Conservation (phyloP, 2,329 filamentous ascomycete genomes). For the Fusarium bulbicola region DNA sequence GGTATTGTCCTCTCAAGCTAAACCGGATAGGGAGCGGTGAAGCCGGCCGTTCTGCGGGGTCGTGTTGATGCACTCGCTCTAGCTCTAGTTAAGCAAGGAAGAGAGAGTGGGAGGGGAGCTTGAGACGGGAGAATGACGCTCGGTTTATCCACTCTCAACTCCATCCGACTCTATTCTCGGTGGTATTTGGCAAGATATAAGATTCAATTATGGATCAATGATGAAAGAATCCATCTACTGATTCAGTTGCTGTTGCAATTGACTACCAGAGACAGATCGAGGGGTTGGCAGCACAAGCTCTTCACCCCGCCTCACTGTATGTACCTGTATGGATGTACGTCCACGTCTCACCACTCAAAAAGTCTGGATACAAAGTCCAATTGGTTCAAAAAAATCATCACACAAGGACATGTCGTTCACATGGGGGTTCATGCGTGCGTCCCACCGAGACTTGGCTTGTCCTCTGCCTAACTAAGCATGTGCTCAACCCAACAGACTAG, state of each 20-base stretch:
- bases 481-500: slow-evolving; percentile 8
- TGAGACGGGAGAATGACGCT: slow-evolving; percentile 32
- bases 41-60: slow-evolving; percentile 33
- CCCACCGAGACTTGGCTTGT: slow-evolving; percentile 2
- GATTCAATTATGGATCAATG: slow-evolving; percentile 17
- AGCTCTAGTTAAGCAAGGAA: slow-evolving; percentile 6
- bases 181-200: slow-evolving; percentile 22
- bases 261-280: neutral
- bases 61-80: too few relatives aligned
- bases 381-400: neutral
- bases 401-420: neutral
- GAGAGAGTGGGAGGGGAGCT: neutral
- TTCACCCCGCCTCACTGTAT: slow-evolving; percentile 1
- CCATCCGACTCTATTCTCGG: slow-evolving; percentile 24
- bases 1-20: neutral
- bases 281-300: neutral
- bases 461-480: neutral
- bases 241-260: neutral
- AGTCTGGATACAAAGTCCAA: neutral
- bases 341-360: neutral
- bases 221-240: slow-evolving; percentile 1
- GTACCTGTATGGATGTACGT: neutral
- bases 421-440: slow-evolving; percentile 26
- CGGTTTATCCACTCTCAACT: slow-evolving; percentile 21
- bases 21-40: slow-evolving; percentile 18